Conservation (phyloP, 768 basidiomycete species). For the Leccinum imitatum region DNA sequence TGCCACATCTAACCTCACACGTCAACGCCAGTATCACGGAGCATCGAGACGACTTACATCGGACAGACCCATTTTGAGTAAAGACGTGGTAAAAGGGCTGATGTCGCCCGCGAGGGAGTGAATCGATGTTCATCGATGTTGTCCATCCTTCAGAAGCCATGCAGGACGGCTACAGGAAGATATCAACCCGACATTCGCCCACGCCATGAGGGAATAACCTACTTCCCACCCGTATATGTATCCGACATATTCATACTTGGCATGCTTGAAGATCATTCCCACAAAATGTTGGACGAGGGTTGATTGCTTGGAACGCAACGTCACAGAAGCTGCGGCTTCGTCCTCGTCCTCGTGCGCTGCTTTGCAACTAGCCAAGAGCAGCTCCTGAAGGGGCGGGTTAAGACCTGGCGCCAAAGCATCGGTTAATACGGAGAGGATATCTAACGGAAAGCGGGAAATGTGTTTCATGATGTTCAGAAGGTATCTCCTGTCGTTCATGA, state of each 20-base stretch:
- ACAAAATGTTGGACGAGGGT: constrained; percentile 42
- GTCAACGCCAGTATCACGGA: constrained; percentile 2
- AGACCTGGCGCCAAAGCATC: constrained; percentile 39
- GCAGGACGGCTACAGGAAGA: constrained; percentile 32
- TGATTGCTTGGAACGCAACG: constrained; percentile 25
- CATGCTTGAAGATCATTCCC: constrained; percentile 48
- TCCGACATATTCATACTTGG: constrained; percentile 39
- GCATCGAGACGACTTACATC: constrained; percentile 34
- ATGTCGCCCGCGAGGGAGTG: constrained; percentile 38
- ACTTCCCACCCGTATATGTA: constrained; percentile 54
- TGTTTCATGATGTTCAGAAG: constrained; percentile 34
- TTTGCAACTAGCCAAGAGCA: constrained; percentile 34
- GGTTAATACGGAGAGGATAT: constrained; percentile 42
- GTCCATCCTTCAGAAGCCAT: constrained; percentile 45
- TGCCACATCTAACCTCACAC: constrained; percentile 32
- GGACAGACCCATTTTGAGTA: constrained; percentile 33
- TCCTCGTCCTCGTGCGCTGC: constrained; percentile 33
- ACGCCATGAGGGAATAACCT: background rate
- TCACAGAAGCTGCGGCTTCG: constrained; percentile 25
- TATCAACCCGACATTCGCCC: background rate
- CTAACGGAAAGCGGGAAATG: constrained; percentile 40
- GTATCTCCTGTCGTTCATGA: constrained; percentile 34
- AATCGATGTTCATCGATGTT: constrained; percentile 40
- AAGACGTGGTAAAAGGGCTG: constrained; percentile 52
- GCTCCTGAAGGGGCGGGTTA: constrained; percentile 16